Evolutionary conservation across 805 yeast genomes (phyloP), one percentile per base, ranked within the genome.

Genomic region (Spencermartinsiella europaea): DNA sequence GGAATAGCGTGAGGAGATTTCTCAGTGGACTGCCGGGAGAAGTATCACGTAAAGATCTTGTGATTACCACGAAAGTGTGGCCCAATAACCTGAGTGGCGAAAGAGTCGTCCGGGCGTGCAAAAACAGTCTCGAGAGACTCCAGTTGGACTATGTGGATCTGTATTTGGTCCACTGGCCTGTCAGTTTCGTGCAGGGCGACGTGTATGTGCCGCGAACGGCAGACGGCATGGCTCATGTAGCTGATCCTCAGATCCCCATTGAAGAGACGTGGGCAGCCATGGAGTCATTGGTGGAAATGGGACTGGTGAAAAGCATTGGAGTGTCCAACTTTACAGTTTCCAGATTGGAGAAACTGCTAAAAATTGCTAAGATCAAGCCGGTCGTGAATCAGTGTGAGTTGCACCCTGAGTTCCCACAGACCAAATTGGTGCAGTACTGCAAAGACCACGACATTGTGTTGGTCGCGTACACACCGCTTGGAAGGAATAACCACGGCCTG

Each of bases 371-470:
- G 34, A 62, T 77, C 42, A 73, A 70, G 33, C 95, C 95, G 5
- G 87, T 77, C 12, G 78, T 73, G 38, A 78, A 81, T 67, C 95
- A 87, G 70, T 72, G 84, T 50, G 95, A 87, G 69, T 66, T 79
- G 36, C 95, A 87, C 65, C 88, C 89, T 40, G 73, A 73, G 51
- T 77, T 63, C 22, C 33, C 15, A 14, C 25, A 37, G 16, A 25
- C 21, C 12, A 15, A 37, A 15, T 37, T 37, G 16, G 40, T 37
- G 10, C 7, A 37, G 15, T 37, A 25, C 25, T 25, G 20, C 25
- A 37, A 37, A 15, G 40, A 37, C 20, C 40, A 37, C 16, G 15
- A 19, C 8, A 14, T 37, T 8, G 10, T 37, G 8, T 15, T 37
- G 8, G 40, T 17, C 10, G 40, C 40, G 7, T 37, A 37, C 25